Conservation (phyloP, 768 basidiomycete genomes). For the Cantharellus anzutake region DNA sequence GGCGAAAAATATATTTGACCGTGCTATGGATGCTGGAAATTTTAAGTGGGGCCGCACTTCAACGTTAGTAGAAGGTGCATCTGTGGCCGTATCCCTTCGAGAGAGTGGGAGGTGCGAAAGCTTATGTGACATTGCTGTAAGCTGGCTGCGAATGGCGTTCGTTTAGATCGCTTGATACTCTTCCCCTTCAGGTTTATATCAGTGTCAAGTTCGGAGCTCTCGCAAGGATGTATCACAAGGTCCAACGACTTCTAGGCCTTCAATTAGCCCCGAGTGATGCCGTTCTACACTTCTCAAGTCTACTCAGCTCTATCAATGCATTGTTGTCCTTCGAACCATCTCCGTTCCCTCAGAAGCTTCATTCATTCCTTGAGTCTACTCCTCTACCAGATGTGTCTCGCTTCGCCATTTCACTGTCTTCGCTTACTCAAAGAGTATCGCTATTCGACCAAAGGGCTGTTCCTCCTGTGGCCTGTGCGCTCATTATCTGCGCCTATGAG, state of each 20-base stretch:
- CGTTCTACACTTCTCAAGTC: constrained; percentile 33
- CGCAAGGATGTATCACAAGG: constrained; percentile 33
- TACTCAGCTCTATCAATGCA: constrained; percentile 32
- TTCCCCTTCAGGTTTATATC: constrained; percentile 24
- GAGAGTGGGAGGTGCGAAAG: constrained; percentile 50
- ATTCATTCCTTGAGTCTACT: constrained; percentile 20
- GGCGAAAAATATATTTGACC: constrained; percentile 47
- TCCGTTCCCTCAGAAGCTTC: constrained; percentile 14
- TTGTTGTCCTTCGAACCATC: constrained; percentile 9
- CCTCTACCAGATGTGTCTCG: constrained; percentile 21
- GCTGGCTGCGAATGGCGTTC: not conserved
- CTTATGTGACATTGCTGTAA: constrained; percentile 45
- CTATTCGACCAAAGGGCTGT: constrained; percentile 21
- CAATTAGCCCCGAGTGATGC: constrained; percentile 37
- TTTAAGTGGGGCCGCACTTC: constrained; percentile 63
- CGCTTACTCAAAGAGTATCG: constrained; percentile 24
- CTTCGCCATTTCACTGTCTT: constrained; percentile 29
- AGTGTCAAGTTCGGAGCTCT: constrained; percentile 32
- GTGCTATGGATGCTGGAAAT: constrained; percentile 35
- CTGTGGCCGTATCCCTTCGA: constrained; percentile 49
- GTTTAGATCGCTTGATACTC: not conserved
- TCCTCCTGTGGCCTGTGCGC: constrained; percentile 40
- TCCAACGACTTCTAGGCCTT: constrained; percentile 34
- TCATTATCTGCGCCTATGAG: constrained; percentile 53
- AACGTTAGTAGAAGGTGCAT: constrained; percentile 47